Conservation (phyloP, 805 yeast species). For the Yamadazyma tumulicola region DNA sequence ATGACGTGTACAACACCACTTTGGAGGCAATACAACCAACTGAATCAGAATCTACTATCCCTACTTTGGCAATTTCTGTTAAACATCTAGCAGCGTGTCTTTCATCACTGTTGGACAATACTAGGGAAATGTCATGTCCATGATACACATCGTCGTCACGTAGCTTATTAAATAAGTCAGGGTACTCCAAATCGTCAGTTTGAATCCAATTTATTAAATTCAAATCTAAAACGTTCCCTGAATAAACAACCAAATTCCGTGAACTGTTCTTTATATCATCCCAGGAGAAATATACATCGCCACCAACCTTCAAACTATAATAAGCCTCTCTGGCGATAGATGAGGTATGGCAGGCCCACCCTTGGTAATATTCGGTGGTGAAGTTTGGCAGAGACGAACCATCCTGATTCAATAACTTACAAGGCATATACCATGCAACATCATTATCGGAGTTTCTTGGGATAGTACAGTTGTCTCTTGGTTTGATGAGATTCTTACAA, state of each 20-base stretch:
- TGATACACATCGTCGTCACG: conserved; percentile 49
- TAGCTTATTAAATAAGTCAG: conserved; percentile 64
- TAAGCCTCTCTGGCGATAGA: conserved; percentile 63
- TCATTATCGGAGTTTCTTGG: conserved; percentile 55
- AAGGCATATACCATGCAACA: conserved; percentile 96
- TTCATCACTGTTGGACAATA: conserved; percentile 62
- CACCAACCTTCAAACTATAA: conserved; percentile 55
- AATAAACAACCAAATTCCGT: conserved; percentile 80
- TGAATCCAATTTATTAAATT: conserved; percentile 74
- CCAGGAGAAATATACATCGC: conserved; percentile 88
- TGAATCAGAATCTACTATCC: conserved; percentile 81
- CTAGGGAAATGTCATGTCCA: conserved; percentile 80
- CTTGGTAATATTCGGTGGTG: conserved; percentile 62
- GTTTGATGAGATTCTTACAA: conserved; percentile 74
- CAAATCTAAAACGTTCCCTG: conserved; percentile 85
- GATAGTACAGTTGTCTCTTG: conserved; percentile 65
- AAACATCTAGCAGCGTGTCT: conserved; percentile 77
- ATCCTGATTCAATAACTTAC: conserved; percentile 65
- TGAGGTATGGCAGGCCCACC: conserved; percentile 91
- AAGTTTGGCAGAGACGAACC: conserved; percentile 69
- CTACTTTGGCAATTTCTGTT: conserved; percentile 82
- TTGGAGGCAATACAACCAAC: conserved; percentile 92
- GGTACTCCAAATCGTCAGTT: conserved; percentile 65
- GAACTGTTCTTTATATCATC: conserved; percentile 67
- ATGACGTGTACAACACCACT: conserved; percentile 75